Percentiles rank a stretch among this genome's conserved stretches.
Evolutionary conservation across 2,329 filamentous ascomycete species (phyloP).

Genomic region (Epichloe baconii): DNA sequence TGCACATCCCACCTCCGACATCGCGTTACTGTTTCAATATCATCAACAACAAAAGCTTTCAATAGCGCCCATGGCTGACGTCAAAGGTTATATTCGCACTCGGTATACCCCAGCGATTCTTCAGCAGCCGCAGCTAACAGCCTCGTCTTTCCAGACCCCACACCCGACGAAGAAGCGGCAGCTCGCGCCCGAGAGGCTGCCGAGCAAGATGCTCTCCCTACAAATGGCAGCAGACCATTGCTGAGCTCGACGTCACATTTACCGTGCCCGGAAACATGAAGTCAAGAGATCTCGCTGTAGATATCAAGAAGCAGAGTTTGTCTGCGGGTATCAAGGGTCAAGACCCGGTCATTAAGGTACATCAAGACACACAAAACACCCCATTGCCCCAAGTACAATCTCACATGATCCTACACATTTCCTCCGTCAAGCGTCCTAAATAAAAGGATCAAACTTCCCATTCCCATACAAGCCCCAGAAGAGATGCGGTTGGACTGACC

Average conservation of each 20-base stretch:
- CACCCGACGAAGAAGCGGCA: constrained; percentile 43
- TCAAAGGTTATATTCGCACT: constrained; percentile 1
- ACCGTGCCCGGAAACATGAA: constrained; percentile 72
- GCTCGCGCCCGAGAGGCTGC: constrained; percentile 59
- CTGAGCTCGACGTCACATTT: constrained; percentile 70
- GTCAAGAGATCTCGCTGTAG: constrained; percentile 69
- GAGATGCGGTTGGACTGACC: background rate
- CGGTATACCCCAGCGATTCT: background rate
- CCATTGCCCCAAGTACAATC: background rate
- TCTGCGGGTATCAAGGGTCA: constrained; percentile 80
- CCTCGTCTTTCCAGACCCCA: constrained; percentile 29
- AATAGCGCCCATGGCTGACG: background rate
- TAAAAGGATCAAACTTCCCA: background rate
- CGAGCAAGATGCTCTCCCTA: constrained; percentile 91
- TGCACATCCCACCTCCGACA: background rate
- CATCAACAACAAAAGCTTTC: background rate
- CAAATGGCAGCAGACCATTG: constrained; percentile 92
- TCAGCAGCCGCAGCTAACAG: background rate
- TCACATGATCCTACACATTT: background rate
- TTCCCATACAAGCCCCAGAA: background rate
- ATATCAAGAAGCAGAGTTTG: constrained; percentile 67
- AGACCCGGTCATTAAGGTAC: constrained; percentile 67
- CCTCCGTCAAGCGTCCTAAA: background rate
- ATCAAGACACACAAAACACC: constrained; percentile 27
- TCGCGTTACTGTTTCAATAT: background rate